Base-by-base conservation (phyloP, 495 filamentous ascomycete genomes). In the Gamarada debralockiae region DNA sequence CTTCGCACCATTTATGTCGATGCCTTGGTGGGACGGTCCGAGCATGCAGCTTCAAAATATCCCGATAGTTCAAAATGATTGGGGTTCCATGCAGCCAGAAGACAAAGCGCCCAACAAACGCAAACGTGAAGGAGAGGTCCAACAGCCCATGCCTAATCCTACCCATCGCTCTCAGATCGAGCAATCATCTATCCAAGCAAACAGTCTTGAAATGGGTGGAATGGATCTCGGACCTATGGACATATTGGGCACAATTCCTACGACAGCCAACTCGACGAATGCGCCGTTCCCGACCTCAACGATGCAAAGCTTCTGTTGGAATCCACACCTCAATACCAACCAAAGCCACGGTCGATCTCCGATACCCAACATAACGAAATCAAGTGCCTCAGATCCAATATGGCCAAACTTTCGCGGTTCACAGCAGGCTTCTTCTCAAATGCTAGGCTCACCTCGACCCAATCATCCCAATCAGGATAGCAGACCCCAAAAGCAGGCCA, bases 71-170 rank as follows among this genome's bases (percentile, higher is more conserved):
- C 31, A 53, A 31, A 1, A 47, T 63, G 41, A 46, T 59, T 50
- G 62, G 64, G 17, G 58, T 53, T 42, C 38, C 2, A 13, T 51
- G 37, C 40, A 22, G 12, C 25, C 21, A 20, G 50, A 39, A 6
- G 38, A 51, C 13, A 39, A 25, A 12, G 33, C 46, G 40, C 58
- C 61, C 4, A 64, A 58, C 20, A 58, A 56, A 37, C 54, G 63
- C 39, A 60, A 58, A 14, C 39, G 38, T 29, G 17, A 52, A 8
- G 31, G 37, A 10, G 49, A 33, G 4, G 12, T 40, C 8, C 36
- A 50, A 22, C 1, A 20, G 1, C 3, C 31, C 15, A 34, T 8
- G 27, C n/a, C 33, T 17, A n/a, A 36, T n/a, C 36, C 24, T 29
- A 10, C 43, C 14, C 38, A 45, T 6, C 44, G 21, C 20, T 27